Evolutionary conservation across 1,284 basidiomycete genomes (phyloP).

Genomic region (Phaffia rhodozyma): DNA sequence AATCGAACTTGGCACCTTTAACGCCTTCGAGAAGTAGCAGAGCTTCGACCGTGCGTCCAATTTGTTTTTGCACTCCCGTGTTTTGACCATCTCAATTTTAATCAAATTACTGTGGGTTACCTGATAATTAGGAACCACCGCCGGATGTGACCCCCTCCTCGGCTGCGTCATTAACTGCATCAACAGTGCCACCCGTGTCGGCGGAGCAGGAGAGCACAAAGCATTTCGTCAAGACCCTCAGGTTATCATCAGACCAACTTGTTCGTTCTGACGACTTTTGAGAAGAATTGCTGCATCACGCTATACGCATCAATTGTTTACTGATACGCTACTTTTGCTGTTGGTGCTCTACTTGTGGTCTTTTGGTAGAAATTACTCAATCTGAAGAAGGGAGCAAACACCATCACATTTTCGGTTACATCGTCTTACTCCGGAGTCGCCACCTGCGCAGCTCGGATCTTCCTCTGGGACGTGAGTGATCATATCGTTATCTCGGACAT

Average conservation of each 20-base stretch:
- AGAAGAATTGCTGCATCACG: neutral
- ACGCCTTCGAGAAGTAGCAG: neutral
- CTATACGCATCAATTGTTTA: neutral
- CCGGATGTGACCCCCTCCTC: neutral
- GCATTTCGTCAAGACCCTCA: conserved; percentile 81
- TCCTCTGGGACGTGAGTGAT: conserved; percentile 87
- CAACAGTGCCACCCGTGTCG: neutral
- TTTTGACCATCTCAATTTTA: neutral
- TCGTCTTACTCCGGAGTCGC: conserved; percentile 72
- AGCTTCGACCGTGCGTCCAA: conserved; percentile 22
- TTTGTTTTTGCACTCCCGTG: neutral
- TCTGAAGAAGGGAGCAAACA: conserved; percentile 78
- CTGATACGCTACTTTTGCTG: neutral
- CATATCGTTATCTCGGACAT: conserved; percentile 93
- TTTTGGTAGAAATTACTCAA: conserved; percentile 61
- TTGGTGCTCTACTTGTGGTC: neutral
- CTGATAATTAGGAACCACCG: too few species aligned
- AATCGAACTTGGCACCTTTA: too few species aligned
- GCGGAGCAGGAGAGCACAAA: conserved; percentile 28
- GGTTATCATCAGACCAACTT: conserved; percentile 71
- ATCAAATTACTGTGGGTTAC: conserved; percentile 3
- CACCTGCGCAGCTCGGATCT: conserved; percentile 84
- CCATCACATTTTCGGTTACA: conserved; percentile 80
- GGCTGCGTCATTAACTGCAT: neutral
- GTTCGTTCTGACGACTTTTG: conserved; percentile 35